Percentiles rank a stretch among this genome's conserved stretches.
These are phyloP conservation scores for Mucor sp. DNA, from an alignment of 371 early-diverging fungal genomes.

Conservation along the genomic window DNA sequence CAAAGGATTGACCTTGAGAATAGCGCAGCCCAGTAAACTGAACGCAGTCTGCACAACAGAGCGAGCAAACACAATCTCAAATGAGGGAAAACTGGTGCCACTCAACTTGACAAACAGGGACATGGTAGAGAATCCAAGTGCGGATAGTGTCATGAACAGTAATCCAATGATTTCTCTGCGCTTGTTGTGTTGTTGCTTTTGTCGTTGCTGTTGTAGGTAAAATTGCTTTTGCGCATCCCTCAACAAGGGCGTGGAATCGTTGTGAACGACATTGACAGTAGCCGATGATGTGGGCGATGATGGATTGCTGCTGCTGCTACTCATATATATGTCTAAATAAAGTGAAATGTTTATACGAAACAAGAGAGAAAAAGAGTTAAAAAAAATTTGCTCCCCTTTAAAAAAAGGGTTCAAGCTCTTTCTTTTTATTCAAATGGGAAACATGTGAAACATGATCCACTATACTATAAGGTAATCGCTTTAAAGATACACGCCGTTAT, in stretches of 20 bases:
- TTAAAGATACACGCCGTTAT: constrained; percentile 9
- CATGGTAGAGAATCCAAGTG: constrained; percentile 73
- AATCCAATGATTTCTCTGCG: constrained; percentile 45
- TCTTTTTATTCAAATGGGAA: background rate
- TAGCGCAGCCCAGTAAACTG: constrained; percentile 55
- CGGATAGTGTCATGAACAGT: constrained; percentile 59
- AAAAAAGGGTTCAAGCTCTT: background rate
- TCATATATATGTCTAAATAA: background rate
- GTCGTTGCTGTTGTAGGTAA: background rate
- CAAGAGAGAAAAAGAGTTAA: background rate
- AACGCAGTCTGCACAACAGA: constrained; percentile 64
- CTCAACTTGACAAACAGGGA: constrained; percentile 71
- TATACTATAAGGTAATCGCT: background rate
- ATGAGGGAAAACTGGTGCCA: constrained; percentile 56
- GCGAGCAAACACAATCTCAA: constrained; percentile 74
- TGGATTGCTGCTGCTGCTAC: background rate
- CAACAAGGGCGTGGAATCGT: constrained; percentile 10
- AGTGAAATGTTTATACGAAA: background rate
- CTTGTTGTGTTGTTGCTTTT: background rate
- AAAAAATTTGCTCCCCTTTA: background rate
- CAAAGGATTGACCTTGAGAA: constrained; percentile 53
- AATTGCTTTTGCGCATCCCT: background rate
- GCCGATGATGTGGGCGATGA: background rate
- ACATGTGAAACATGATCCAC: background rate
- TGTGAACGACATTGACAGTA: constrained; percentile 1